Evolutionary conservation across 805 yeast genomes (phyloP).

Genomic region (Metschnikowia amazonensis): DNA sequence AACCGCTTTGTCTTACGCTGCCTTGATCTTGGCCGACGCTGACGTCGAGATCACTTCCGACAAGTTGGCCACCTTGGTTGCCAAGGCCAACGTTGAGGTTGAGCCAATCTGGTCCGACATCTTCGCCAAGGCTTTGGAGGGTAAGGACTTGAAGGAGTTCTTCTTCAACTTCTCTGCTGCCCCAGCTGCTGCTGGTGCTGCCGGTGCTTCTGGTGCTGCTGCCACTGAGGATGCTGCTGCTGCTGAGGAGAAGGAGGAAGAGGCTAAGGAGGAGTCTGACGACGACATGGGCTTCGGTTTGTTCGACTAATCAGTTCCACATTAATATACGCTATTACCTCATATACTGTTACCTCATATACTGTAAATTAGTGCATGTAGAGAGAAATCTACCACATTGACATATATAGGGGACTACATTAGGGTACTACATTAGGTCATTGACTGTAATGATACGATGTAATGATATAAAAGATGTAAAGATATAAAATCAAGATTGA

Average conservation of each 20-base stretch:
- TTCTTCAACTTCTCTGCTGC: slow-evolving; percentile 47
- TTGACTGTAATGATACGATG: background rate
- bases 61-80: slow-evolving; percentile 40
- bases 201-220: slow-evolving; percentile 34
- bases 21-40: slow-evolving; percentile 48
- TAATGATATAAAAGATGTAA: too few species aligned
- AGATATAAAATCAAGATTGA: too few species aligned
- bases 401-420: too few species aligned
- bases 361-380: too few species aligned
- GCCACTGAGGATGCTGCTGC: slow-evolving; percentile 35
- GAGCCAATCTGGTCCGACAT: slow-evolving; percentile 47
- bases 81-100: slow-evolving; percentile 42
- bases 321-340: slow-evolving; percentile 2
- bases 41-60: slow-evolving; percentile 45
- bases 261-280: slow-evolving; percentile 47
- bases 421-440: too few species aligned
- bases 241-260: slow-evolving; percentile 28
- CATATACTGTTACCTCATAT: too few species aligned
- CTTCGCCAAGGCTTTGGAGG: slow-evolving; percentile 46
- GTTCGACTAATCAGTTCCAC: slow-evolving; percentile 70
- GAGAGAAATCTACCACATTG: too few species aligned
- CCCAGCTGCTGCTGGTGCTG: slow-evolving; percentile 42
- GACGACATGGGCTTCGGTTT: slow-evolving; percentile 92
- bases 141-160: slow-evolving; percentile 45
- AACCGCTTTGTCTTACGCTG: slow-evolving; percentile 49